Evolutionary conservation across 164 flowering plant genomes (phyloP).

Genomic region (Magnolia kwangsiensis): DNA sequence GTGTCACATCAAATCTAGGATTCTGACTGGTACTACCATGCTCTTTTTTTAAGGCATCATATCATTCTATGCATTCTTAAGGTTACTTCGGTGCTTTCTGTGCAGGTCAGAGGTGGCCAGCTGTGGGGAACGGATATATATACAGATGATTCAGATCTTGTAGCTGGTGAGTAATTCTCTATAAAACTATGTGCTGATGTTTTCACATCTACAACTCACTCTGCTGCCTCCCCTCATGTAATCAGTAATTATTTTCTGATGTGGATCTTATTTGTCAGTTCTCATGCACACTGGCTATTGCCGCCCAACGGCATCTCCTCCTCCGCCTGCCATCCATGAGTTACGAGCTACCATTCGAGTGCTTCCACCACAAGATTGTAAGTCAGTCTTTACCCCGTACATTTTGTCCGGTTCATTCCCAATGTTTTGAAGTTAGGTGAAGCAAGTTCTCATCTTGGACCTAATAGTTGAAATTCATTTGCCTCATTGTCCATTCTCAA

Average conservation of each 20-base stretch:
- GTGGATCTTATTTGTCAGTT: constrained; percentile 44
- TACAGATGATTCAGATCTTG: constrained; percentile 98
- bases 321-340: constrained; percentile 83
- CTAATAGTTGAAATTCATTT: neutral
- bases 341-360: constrained; percentile 80
- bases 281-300: constrained; percentile 99
- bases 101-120: constrained; percentile 96
- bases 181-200: neutral
- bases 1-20: no score
- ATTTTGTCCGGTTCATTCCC: neutral
- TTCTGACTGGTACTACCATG: no score
- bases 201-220: neutral
- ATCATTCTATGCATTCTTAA: neutral
- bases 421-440: neutral
- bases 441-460: neutral
- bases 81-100: constrained; percentile 7
- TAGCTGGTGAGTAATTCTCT: constrained; percentile 64
- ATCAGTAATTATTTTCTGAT: neutral
- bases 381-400: constrained; percentile 19
- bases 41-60: neutral
- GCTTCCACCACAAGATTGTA: constrained; percentile 93
- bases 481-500: neutral
- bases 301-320: constrained; percentile 88
- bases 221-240: neutral
- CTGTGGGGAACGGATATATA: constrained; percentile 98